Percentiles rank a stretch among this genome's conserved stretches.
Conservation (phyloP, 1,284 basidiomycete genomes). For the Apiotrichum sp. region DNA sequence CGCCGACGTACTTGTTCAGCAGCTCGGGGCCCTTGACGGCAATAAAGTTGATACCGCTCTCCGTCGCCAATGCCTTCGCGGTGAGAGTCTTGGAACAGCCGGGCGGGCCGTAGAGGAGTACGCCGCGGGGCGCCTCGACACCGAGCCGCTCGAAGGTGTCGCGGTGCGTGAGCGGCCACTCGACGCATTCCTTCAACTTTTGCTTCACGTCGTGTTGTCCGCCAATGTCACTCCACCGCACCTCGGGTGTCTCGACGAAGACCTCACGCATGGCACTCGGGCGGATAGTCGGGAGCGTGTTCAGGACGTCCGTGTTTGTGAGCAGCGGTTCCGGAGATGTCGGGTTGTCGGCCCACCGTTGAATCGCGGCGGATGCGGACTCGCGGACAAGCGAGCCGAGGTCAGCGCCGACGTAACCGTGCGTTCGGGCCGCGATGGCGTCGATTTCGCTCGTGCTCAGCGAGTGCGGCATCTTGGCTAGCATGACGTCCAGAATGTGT, state of each 20-base stretch:
- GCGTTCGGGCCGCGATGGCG: slow-evolving; percentile 68
- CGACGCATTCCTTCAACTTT: slow-evolving; percentile 78
- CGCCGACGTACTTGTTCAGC: slow-evolving; percentile 94
- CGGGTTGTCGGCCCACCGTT: slow-evolving; percentile 55
- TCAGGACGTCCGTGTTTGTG: slow-evolving; percentile 60
- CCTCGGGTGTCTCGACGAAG: slow-evolving; percentile 76
- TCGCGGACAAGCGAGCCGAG: slow-evolving; percentile 86
- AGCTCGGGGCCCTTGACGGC: slow-evolving; percentile 98
- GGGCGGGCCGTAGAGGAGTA: slow-evolving; percentile 92
- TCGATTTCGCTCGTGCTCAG: slow-evolving; percentile 60
- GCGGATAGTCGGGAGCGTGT: slow-evolving; percentile 69
- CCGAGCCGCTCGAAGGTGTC: slow-evolving; percentile 82
- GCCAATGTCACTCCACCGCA: slow-evolving; percentile 83
- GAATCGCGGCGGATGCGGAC: slow-evolving; percentile 85
- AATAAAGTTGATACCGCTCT: slow-evolving; percentile 93
- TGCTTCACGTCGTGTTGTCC: slow-evolving; percentile 74
- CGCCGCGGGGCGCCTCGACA: slow-evolving; percentile 79
- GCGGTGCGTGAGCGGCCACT: slow-evolving; percentile 87
- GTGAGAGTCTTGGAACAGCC: slow-evolving; percentile 96
- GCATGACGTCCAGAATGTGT: slow-evolving; percentile 75
- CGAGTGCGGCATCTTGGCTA: slow-evolving; percentile 70
- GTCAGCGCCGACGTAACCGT: slow-evolving; percentile 97
- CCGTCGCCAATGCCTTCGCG: slow-evolving; percentile 87
- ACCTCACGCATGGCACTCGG: slow-evolving; percentile 93
- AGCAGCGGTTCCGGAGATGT: slow-evolving; percentile 48